Percentiles rank a stretch among this genome's conserved stretches.
Evolutionary conservation across 257 asterid genomes (phyloP).

Genomic region (Primulina tabacum): DNA sequence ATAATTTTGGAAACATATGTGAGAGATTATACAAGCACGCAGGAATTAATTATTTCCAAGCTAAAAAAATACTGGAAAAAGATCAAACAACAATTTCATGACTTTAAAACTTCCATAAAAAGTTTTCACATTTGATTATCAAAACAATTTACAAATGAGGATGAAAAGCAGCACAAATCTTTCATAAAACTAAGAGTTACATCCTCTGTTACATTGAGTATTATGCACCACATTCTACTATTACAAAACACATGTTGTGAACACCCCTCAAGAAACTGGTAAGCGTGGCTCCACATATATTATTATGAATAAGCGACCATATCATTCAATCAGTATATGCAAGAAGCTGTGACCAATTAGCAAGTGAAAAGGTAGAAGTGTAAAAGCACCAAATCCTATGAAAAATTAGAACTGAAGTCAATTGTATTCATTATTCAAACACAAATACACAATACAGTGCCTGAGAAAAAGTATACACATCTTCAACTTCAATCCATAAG

Average conservation of each 20-base stretch:
- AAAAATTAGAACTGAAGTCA: background rate
- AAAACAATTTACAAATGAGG: too few species aligned
- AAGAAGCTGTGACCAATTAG: background rate
- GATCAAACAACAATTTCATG: too few species aligned
- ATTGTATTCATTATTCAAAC: background rate
- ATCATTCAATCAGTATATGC: background rate
- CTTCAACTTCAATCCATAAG: background rate
- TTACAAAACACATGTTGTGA: background rate
- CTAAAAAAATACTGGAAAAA: too few species aligned
- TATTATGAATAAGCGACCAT: background rate
- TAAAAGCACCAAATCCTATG: background rate
- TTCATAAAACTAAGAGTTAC: background rate
- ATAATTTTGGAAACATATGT: too few species aligned
- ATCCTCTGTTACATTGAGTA: background rate
- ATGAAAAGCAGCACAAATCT: too few species aligned
- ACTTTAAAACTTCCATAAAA: too few species aligned
- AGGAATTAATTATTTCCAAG: too few species aligned
- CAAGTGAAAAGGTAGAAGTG: background rate
- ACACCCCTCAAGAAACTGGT: background rate
- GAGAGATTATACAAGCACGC: too few species aligned
- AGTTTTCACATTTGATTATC: too few species aligned
- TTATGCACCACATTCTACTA: background rate
- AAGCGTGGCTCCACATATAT: background rate
- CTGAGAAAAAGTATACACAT: background rate
- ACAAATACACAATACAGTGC: background rate